A percentile compares a stretch with the other conserved stretches of the same genome.
Conservation (phyloP, 495 filamentous ascomycete species). For the Aspergillus bertholletiae region DNA sequence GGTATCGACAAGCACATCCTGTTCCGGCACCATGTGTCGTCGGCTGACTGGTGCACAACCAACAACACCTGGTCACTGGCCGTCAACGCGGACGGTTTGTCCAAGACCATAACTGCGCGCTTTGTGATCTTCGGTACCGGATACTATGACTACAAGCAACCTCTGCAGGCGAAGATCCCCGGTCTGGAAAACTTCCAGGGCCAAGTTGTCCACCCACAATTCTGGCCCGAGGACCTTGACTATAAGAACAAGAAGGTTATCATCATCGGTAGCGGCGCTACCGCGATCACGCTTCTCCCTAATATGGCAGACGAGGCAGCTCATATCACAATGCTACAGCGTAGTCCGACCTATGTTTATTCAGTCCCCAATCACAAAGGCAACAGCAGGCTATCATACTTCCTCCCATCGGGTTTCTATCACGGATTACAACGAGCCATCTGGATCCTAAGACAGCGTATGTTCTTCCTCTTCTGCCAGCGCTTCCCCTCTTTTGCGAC, state of each 20-base stretch:
- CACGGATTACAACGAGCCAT: conserved; percentile 39
- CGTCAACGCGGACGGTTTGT: too few species aligned
- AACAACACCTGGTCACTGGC: too few species aligned
- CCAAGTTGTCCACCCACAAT: conserved; percentile 47
- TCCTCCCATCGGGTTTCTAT: conserved; percentile 32
- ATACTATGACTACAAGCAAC: conserved; percentile 61
- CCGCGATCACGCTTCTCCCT: conserved; percentile 51
- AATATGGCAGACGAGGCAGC: conserved; percentile 40
- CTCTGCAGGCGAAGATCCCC: conserved; percentile 47
- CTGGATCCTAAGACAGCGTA: conserved; percentile 41
- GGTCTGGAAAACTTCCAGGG: conserved; percentile 39
- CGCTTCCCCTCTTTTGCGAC: conserved; percentile 50
- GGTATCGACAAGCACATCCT: too few species aligned
- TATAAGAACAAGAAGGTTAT: conserved; percentile 50
- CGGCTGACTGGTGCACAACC: too few species aligned
- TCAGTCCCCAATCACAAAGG: conserved; percentile 48
- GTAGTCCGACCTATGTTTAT: conserved; percentile 58
- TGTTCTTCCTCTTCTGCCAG: conserved; percentile 53
- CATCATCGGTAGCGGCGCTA: conserved; percentile 55
- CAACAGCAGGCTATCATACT: conserved; percentile 30
- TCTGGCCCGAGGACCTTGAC: conserved; percentile 50
- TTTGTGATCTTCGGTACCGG: conserved; percentile 63
- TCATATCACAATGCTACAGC: conserved; percentile 53
- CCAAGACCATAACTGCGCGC: too few species aligned
- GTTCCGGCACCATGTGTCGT: too few species aligned